Evolutionary conservation across 345 rosid genomes (phyloP).

Genomic region (Ailanthus altissimus): DNA sequence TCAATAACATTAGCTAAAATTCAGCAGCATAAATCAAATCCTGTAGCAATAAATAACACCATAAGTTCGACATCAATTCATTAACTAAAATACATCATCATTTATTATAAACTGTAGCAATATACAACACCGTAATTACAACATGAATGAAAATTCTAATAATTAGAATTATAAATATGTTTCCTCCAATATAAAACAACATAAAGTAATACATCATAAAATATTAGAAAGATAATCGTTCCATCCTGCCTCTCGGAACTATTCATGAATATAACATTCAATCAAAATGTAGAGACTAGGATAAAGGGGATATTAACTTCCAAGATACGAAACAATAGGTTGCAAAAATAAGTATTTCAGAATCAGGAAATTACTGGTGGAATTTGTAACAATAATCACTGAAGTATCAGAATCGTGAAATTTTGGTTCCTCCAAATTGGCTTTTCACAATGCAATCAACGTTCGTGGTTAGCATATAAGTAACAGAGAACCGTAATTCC

Average conservation of each 20-base stretch:
- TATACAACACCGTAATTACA: no score
- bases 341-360: slow-evolving; percentile 19
- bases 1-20: no score
- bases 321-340: slow-evolving; percentile 15
- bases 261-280: slow-evolving; percentile 60
- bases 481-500: not conserved
- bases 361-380: slow-evolving; percentile 63
- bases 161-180: no score
- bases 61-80: no score
- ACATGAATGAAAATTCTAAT: no score
- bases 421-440: slow-evolving; percentile 81
- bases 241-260: slow-evolving; percentile 78
- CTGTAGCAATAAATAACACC: no score
- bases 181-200: no score
- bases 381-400: slow-evolving; percentile 66
- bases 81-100: no score
- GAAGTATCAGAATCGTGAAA: slow-evolving; percentile 70
- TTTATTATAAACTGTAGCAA: no score
- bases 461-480: slow-evolving; percentile 55
- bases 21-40: no score
- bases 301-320: slow-evolving; percentile 19
- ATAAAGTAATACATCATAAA: no score
- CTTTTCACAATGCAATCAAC: slow-evolving; percentile 79
- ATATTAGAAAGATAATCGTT: no score
- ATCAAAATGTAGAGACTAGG: slow-evolving; percentile 35